Percentiles rank a stretch among this genome's conserved stretches.
Evolutionary conservation across 208 protist genomes (phyloP).

Genomic region (Leishmania turanica): DNA sequence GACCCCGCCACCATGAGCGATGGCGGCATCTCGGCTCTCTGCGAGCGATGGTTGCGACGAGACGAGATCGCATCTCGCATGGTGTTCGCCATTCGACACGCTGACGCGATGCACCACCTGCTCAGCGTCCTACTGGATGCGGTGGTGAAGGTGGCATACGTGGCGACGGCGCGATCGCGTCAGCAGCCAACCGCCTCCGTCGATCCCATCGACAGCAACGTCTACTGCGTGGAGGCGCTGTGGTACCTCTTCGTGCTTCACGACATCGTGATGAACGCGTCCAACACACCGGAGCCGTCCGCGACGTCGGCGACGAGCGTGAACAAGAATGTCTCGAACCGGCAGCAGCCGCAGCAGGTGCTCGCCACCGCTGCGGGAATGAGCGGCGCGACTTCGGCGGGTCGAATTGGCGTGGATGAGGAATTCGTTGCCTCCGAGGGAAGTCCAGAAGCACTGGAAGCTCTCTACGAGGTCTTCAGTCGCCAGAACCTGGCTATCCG

Average conservation of each 20-base stretch:
- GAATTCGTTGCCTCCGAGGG: slow-evolving; percentile 6
- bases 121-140: slow-evolving; percentile 78
- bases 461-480: slow-evolving; percentile 9
- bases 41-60: slow-evolving; percentile 16
- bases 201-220: slow-evolving; percentile 15
- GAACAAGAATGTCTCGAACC: slow-evolving; percentile 12
- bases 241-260: slow-evolving; percentile 59
- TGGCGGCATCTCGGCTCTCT: slow-evolving; percentile 3
- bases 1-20: slow-evolving; percentile 3
- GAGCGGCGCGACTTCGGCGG: not conserved
- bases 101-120: slow-evolving; percentile 50
- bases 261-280: slow-evolving; percentile 50
- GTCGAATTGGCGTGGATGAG: slow-evolving; percentile 7
- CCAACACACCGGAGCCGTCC: slow-evolving; percentile 7
- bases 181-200: not conserved
- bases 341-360: slow-evolving; percentile 1
- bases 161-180: slow-evolving; percentile 23
- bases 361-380: not conserved
- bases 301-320: slow-evolving; percentile 12
- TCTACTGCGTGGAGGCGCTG: slow-evolving; percentile 34
- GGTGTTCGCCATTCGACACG: slow-evolving; percentile 74
- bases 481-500: slow-evolving; percentile 1
- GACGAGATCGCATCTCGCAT: slow-evolving; percentile 59
- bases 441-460: slow-evolving; percentile 20
- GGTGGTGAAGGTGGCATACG: slow-evolving; percentile 55